Percentiles rank a stretch among this genome's conserved stretches.
phyloP scores from a whole-genome alignment of 495 filamentous ascomycete species.

The Cladorrhinum samala region DNA sequence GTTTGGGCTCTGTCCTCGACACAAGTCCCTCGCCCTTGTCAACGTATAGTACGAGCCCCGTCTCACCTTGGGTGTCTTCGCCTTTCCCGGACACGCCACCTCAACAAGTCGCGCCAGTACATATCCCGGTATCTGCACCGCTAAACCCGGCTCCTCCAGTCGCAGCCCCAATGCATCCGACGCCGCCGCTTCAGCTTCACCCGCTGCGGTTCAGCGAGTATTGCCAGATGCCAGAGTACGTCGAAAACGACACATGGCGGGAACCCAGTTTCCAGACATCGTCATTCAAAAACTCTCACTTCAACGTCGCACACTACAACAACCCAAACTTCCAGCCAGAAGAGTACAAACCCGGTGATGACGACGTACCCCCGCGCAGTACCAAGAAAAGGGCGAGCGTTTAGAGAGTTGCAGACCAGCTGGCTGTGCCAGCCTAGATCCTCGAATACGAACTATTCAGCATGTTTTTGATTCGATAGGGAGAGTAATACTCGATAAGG shows the following conservation, averaged over 20 bases:
- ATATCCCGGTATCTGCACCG: slow-evolving; percentile 21
- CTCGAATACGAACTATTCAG: too few species aligned
- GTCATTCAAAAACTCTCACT: slow-evolving; percentile 58
- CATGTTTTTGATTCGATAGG: too few species aligned
- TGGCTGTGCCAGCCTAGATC: slow-evolving; percentile 14
- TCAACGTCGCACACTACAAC: slow-evolving; percentile 77
- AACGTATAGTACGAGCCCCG: slow-evolving; percentile 34
- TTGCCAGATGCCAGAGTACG: slow-evolving; percentile 35
- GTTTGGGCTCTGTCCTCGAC: slow-evolving; percentile 22
- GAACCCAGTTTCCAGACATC: slow-evolving; percentile 50
- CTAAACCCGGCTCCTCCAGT: slow-evolving; percentile 15
- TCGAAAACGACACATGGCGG: slow-evolving; percentile 31
- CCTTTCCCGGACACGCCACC: slow-evolving; percentile 32
- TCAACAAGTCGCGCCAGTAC: slow-evolving; percentile 18
- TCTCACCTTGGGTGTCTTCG: slow-evolving; percentile 37
- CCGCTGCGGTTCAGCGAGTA: slow-evolving; percentile 45
- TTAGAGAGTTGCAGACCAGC: slow-evolving; percentile 8
- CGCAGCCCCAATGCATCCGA: slow-evolving; percentile 25
- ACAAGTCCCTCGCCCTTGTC: slow-evolving; percentile 26
- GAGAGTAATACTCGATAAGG: too few species aligned
- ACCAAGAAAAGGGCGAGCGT: slow-evolving; percentile 37
- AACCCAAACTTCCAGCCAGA: slow-evolving; percentile 81
- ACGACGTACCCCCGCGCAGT: slow-evolving; percentile 22
- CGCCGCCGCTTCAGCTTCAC: slow-evolving; percentile 26
- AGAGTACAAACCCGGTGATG: slow-evolving; percentile 43